Base-by-base conservation (phyloP, 1,284 basidiomycete genomes). In the Ustilago hordei region DNA sequence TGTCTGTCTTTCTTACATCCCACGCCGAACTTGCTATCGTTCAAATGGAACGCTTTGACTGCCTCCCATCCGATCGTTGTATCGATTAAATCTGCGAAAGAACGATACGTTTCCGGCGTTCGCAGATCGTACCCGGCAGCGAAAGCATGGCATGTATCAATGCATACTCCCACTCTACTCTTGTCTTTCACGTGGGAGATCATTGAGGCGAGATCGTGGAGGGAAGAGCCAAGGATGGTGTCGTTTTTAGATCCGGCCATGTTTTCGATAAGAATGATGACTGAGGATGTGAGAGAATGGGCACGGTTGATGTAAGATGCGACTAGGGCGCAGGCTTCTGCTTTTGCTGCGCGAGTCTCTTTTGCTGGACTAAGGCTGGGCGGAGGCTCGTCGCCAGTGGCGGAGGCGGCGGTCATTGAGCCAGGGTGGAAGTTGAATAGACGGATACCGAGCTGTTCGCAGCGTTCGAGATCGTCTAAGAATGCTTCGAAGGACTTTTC, bases 71-170 rank as follows among this genome's bases (percentile, higher is more conserved):
- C 93, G 7, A 95, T 88, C 58, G 90, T 87, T 19, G 88, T 80
- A 50, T 93, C 91, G 77, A 95, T 93, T 60, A 90, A 87, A 11
- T 87, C 71, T 85, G 93, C 85, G 28, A 86, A 87, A 9, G 75
- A 77, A 4, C 79, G 73, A 70, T 87, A 87, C 0, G 84, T 67
- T n/a, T 85, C 84, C 7, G 82, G 79, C 0, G 91, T 92, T 19
- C 92, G 89, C 41, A 95, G 89, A 82, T 95, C 93, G 82, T 95
- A 94, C 0, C 93, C 92, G 0, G 93, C 92, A 6, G 93, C 92
- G 73, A 93, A 93, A 79, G 91, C 88, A 87, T 95, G 93, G 91
- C 93, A 95, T 0, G 94, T 95, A 86, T 95, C 94, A 63, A 95
- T 87, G 86, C 93, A 95, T 2, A 95, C 91, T 0, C 93, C 92